Percentiles rank a stretch among this genome's conserved stretches.
phyloP scores from a whole-genome alignment of 768 basidiomycete genomes.

The Hygrophoropsis aurantiaca region DNA sequence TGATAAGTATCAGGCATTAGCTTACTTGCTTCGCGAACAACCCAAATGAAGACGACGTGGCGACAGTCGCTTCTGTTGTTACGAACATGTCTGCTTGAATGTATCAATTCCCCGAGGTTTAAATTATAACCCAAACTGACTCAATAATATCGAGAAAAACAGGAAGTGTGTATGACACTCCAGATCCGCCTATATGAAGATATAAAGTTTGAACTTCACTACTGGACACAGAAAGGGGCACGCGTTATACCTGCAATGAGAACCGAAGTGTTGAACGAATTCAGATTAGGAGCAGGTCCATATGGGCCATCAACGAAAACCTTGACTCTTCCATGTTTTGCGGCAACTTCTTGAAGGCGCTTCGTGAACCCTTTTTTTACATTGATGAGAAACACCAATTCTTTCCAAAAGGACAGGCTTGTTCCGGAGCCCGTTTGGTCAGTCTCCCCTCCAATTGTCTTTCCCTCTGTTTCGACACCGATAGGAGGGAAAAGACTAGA shows the following conservation, averaged over 20 bases:
- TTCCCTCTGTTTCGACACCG: not conserved
- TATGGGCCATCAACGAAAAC: constrained; percentile 65
- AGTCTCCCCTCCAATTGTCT: not conserved
- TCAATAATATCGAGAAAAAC: constrained; percentile 41
- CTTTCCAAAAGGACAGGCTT: constrained; percentile 25
- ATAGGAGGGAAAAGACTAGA: constrained; percentile 12
- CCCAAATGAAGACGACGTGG: constrained; percentile 53
- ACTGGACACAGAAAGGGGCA: not conserved
- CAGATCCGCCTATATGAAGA: constrained; percentile 51
- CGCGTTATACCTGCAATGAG: constrained; percentile 45
- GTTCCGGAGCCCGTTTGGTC: not conserved
- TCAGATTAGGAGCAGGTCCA: constrained; percentile 41
- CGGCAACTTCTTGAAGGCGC: constrained; percentile 37
- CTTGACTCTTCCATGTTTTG: constrained; percentile 31
- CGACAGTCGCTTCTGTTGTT: constrained; percentile 19
- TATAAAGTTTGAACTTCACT: not conserved
- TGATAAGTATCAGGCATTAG: too few species aligned
- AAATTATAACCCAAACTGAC: constrained; percentile 26
- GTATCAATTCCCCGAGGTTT: not conserved
- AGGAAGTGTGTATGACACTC: constrained; percentile 47
- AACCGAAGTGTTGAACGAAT: constrained; percentile 43
- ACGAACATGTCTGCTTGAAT: constrained; percentile 17
- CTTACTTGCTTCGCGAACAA: constrained; percentile 46
- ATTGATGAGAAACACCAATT: constrained; percentile 59
- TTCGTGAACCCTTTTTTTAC: constrained; percentile 62